Evolutionary conservation across 164 flowering plant species (phyloP).

Genomic region (Vitis cinerea): DNA sequence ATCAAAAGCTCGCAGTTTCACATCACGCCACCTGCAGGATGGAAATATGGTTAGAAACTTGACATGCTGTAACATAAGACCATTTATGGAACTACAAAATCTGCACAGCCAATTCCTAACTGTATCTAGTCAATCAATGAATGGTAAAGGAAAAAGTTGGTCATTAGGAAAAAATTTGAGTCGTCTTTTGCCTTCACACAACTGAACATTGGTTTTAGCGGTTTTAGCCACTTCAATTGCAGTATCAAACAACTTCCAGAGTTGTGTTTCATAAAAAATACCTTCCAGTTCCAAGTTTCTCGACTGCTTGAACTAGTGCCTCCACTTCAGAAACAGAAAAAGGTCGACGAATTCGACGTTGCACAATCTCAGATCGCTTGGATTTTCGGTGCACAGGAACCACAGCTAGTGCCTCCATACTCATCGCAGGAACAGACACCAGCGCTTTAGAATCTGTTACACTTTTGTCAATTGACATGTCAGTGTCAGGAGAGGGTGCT

Average conservation of each 20-base stretch:
- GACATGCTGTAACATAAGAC: not conserved
- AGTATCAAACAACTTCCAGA: not conserved
- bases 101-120: too few species aligned
- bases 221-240: not conserved
- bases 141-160: too few species aligned
- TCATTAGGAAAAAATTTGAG: too few species aligned
- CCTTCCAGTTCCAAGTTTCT: slow-evolving; percentile 99
- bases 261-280: slow-evolving; percentile 15
- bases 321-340: slow-evolving; percentile 97
- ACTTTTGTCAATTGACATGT: slow-evolving; percentile 43
- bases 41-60: not conserved
- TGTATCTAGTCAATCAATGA: too few species aligned
- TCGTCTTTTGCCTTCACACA: not conserved
- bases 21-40: slow-evolving; percentile 84
- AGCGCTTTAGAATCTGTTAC: slow-evolving; percentile 61
- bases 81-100: not conserved
- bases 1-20: slow-evolving; percentile 61
- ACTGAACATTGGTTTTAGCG: not conserved
- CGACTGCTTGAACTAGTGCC: slow-evolving; percentile 97
- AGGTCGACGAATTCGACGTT: slow-evolving; percentile 90
- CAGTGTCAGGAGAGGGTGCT: slow-evolving; percentile 55
- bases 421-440: slow-evolving; percentile 53
- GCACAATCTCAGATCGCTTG: slow-evolving; percentile 68
- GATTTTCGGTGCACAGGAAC: slow-evolving; percentile 62
- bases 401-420: slow-evolving; percentile 54